A percentile compares a stretch with the other conserved stretches of the same genome.
Conservation (phyloP, 164 flowering plant genomes). For the Vitis amurensis region DNA sequence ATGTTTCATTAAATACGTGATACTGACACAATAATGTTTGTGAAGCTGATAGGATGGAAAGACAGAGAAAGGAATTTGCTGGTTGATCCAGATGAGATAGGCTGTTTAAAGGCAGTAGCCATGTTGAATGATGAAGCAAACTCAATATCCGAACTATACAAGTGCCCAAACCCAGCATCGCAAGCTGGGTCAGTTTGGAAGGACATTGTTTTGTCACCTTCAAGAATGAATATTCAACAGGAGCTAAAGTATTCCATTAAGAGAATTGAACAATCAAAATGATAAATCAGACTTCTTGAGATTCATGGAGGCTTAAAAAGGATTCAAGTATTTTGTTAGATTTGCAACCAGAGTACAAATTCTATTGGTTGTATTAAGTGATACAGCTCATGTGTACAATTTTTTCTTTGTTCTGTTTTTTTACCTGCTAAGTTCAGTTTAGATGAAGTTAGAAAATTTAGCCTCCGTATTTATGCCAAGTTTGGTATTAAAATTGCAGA, state of each 20-base stretch:
- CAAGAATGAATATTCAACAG: conserved; percentile 64
- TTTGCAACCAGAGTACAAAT: too few species aligned
- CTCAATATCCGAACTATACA: conserved; percentile 60
- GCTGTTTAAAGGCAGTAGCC: conserved; percentile 44
- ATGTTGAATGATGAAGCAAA: conserved; percentile 59
- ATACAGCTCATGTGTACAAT: too few species aligned
- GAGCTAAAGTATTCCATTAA: conserved; percentile 69
- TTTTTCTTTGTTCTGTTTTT: too few species aligned
- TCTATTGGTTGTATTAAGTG: too few species aligned
- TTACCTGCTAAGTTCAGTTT: too few species aligned
- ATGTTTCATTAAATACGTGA: background rate
- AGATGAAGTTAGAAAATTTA: too few species aligned
- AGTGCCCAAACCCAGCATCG: conserved; percentile 50
- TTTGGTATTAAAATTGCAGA: too few species aligned
- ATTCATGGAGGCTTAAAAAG: background rate
- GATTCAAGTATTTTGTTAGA: background rate
- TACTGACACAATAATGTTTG: conserved; percentile 11
- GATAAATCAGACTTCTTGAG: background rate
- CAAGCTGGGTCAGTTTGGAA: conserved; percentile 67
- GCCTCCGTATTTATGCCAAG: too few species aligned
- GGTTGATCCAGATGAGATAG: conserved; percentile 75
- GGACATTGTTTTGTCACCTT: conserved; percentile 73
- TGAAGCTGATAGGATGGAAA: conserved; percentile 80
- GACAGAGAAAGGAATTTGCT: conserved; percentile 66
- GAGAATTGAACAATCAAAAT: conserved; percentile 41